Base-by-base conservation (phyloP, 2,329 filamentous ascomycete genomes). In the Calonectria henricotiae region DNA sequence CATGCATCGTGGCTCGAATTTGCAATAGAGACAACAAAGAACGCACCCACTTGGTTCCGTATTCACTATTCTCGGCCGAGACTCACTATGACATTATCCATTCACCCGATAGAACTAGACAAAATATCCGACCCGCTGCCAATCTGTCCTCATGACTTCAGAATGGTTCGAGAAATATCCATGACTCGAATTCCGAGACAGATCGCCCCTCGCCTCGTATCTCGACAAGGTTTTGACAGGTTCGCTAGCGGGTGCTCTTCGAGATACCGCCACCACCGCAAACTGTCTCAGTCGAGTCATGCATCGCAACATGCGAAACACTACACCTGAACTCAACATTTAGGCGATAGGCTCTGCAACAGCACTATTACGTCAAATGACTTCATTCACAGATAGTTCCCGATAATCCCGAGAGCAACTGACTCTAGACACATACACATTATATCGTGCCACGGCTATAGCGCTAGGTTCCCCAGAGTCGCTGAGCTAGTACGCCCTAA, bases 401-500 rank as follows among this genome's bases (percentile, higher is more conserved):
- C 39, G 55, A 61, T 61, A 61, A 61, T 23, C 25, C 39, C 37
- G 39, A 32, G 5, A 5, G 23, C 6, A 23, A 35, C 20, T 11
- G 23, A 15, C 32, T 13, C n/a, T 3, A 15, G 32, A 20, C 39
- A 25, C 55, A 35, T 27, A 47, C 15, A 9, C 30, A 55, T 44
- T 44, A 65, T 61, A 61, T 41, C 62, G 65, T 30, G 55, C 30
- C 46, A 43, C 23, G 37, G 47, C 11, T 54, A 62, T 62, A 62
- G 51, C 54, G n/a, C 67, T 58, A n/a, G 55, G 58, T 68, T 62
- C 39, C 62, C 55, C 55, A 32, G 62, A 39, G 23, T 27, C 15
- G n/a, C 51, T 20, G 32, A 49, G 30, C 32, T 27, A n/a, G 27
- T 25, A 30, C 25, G 51, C 44, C 67, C 61, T 61, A 46, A 25